Evolutionary conservation across 192 early-diverging fungal genomes (phyloP).

Genomic region (Linnemannia schmuckeri): DNA sequence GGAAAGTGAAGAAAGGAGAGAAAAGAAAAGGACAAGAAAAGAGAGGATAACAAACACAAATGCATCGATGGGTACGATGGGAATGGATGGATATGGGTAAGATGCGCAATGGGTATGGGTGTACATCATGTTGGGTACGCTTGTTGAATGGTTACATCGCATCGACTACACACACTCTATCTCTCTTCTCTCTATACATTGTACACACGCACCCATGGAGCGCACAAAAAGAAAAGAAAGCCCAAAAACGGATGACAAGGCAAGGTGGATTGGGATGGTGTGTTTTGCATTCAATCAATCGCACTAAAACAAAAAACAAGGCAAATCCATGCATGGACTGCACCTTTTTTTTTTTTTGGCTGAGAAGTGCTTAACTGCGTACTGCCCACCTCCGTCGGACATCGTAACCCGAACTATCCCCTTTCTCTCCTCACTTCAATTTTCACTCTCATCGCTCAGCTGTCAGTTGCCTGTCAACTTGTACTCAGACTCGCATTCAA

Average conservation of each 20-base stretch:
- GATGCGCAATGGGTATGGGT: not conserved
- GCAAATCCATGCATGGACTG: not conserved
- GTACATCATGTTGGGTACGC: conserved; percentile 3
- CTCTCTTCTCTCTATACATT: not conserved
- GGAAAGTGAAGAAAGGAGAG: not conserved
- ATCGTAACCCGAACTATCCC: conserved; percentile 5
- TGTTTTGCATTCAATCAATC: too few relatives aligned
- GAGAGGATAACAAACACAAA: conserved; percentile 7
- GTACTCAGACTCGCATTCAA: not conserved
- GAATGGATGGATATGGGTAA: conserved; percentile 9
- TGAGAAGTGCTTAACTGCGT: too few relatives aligned
- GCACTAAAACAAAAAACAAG: too few relatives aligned
- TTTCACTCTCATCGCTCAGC: not conserved
- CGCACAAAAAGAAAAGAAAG: too few relatives aligned
- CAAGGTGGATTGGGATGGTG: too few relatives aligned
- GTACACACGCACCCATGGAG: not conserved
- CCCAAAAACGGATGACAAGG: too few relatives aligned
- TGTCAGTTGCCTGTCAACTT: not conserved
- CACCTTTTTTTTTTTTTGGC: too few relatives aligned
- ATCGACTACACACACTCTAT: not conserved
- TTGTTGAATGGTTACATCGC: too few relatives aligned
- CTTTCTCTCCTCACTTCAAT: not conserved
- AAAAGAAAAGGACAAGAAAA: not conserved
- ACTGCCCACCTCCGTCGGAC: not conserved
- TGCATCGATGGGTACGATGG: conserved; percentile 36